These are phyloP conservation scores for Candida ovalis DNA, from an alignment of 805 yeast species.

Conservation along the genomic window DNA sequence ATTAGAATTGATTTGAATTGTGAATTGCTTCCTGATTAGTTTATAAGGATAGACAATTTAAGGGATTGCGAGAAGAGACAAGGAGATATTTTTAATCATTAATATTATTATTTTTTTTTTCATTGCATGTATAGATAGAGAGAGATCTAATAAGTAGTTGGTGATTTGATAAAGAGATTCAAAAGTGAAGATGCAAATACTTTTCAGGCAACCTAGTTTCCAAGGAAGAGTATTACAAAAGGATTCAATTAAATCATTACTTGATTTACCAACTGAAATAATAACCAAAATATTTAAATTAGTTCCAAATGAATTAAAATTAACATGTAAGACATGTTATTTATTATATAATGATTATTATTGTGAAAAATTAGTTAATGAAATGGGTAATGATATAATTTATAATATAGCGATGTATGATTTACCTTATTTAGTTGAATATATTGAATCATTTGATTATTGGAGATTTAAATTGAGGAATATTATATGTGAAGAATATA, in stretches of 20 bases:
- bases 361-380: conserved; percentile 33
- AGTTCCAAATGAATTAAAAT: conserved; percentile 29
- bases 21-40: no score
- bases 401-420: conserved; percentile 22
- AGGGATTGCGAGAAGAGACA: no score
- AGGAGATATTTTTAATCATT: no score
- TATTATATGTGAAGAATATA: conserved; percentile 22
- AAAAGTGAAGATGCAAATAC: conserved; percentile 4
- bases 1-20: no score
- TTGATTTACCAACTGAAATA: conserved; percentile 31
- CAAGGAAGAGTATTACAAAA: neutral
- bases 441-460: conserved; percentile 33
- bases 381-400: conserved; percentile 25
- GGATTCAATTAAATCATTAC: conserved; percentile 10
- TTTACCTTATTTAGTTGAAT: conserved; percentile 25
- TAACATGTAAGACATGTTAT: conserved; percentile 36
- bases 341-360: conserved; percentile 47
- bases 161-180: no score
- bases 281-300: conserved; percentile 20
- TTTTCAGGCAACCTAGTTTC: conserved; percentile 5
- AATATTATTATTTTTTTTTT: no score
- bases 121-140: no score
- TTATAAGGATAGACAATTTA: no score
- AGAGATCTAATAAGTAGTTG: no score
- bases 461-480: conserved; percentile 29